A percentile compares a stretch with the other conserved stretches of the same genome.
phyloP scores from a whole-genome alignment of 768 basidiomycete species.

The Lactarius sanguifluus region DNA sequence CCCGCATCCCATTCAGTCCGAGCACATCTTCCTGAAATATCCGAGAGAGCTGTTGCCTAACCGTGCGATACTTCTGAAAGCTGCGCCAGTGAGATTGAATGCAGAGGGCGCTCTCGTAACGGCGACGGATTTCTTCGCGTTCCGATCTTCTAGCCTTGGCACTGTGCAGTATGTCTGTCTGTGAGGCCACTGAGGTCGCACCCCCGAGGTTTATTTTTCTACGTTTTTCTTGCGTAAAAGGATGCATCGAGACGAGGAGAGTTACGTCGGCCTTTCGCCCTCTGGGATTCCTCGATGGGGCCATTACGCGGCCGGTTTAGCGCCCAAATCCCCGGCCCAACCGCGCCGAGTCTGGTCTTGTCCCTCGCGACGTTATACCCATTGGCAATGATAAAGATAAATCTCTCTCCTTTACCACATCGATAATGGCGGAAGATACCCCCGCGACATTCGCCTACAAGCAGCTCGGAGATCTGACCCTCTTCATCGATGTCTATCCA shows the following conservation, averaged over 20 bases:
- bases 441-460: constrained; percentile 40
- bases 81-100: constrained; percentile 77
- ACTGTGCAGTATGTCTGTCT: constrained; percentile 57
- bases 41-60: constrained; percentile 47
- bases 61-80: constrained; percentile 40
- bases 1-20: constrained; percentile 58
- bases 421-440: not conserved
- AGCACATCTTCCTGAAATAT: constrained; percentile 54
- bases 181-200: constrained; percentile 48
- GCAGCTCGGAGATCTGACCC: constrained; percentile 29
- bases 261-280: not conserved
- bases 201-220: constrained; percentile 81
- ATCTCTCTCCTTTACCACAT: no score
- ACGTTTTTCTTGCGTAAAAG: constrained; percentile 52
- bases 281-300: not conserved
- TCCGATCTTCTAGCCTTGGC: constrained; percentile 62
- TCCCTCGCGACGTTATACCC: no score
- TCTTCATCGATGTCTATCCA: constrained; percentile 41
- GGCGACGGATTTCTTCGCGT: constrained; percentile 53
- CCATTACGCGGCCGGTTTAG: constrained; percentile 15
- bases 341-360: not conserved
- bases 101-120: constrained; percentile 55
- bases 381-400: no score
- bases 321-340: not conserved
- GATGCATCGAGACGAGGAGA: constrained; percentile 34